Base-by-base conservation (phyloP, 83 land plant species). In the Picea mariana region DNA sequence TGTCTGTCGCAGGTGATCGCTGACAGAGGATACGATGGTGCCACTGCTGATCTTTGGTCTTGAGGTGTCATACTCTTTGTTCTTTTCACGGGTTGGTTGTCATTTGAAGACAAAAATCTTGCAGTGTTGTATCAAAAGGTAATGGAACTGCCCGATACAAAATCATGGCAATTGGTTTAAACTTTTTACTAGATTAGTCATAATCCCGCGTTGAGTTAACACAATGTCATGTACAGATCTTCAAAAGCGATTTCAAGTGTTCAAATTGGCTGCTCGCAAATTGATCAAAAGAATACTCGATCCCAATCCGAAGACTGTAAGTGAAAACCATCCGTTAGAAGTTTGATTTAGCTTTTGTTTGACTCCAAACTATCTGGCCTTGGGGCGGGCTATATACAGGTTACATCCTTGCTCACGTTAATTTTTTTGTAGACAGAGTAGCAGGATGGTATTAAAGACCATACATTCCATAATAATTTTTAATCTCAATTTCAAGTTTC, bases 51-150 rank as follows among this genome's bases (percentile, higher is more conserved):
- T 82, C 84, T 87, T 7, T 93, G 95, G 95, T 93, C 95, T 4
- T 93, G 93, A 61, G 93, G 95, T 24, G 92, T 93, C 11, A 89
- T 93, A 77, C 75, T 93, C 11, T 93, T 85, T 79, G 93, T 90
- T 47, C 83, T 91, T 5, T 89, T 93, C 27, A 86, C 88, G 2
- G 95, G 93, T 0, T 79, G 69, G 75, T 90, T 93, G 31, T 93
- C 95, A 58, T 93, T 93, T 79, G 95, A 93, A 52, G 95, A 93
- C 58, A 80, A 86, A 78, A 93, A 93, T 80, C 85, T 93, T 44
- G 92, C 86, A 9, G 88, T 89, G 15, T 88, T 93, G 6, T 93
- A 93, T 83, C 88, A 91, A 83, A 93, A 91, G 93, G 95, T 91
- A 86, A 34, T 34, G 38, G 38, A 34, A 34, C 2, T 34, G 38